Conservation (phyloP, 176 grass and related monocot species). For the Alopecurus myosuroides region DNA sequence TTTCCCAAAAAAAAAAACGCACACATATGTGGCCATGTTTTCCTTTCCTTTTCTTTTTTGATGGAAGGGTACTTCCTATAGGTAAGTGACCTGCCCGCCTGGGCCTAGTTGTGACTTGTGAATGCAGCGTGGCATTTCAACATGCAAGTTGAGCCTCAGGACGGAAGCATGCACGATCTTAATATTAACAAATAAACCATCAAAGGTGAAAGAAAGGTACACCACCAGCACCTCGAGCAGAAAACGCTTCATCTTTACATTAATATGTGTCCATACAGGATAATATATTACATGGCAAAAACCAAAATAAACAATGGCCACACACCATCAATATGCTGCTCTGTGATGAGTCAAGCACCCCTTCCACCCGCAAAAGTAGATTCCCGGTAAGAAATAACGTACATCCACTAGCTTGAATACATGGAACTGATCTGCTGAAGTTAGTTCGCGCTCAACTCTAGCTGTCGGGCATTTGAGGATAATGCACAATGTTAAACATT, state of each 20-base stretch:
- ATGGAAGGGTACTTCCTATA: too few species aligned
- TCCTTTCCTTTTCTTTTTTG: too few species aligned
- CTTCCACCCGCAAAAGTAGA: background rate
- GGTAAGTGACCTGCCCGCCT: too few species aligned
- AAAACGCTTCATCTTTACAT: background rate
- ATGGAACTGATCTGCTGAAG: background rate
- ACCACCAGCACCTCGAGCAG: background rate
- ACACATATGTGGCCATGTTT: too few species aligned
- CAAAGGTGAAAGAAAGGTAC: background rate
- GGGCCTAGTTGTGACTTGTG: too few species aligned
- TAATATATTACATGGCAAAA: background rate
- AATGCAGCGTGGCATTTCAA: too few species aligned
- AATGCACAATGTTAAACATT: background rate
- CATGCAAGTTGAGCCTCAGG: too few species aligned
- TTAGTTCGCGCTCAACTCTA: constrained; percentile 1
- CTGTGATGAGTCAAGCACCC: background rate
- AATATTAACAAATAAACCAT: background rate
- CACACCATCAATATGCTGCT: background rate
- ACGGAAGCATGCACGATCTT: too few species aligned
- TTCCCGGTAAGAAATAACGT: background rate
- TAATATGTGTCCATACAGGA: constrained; percentile 11
- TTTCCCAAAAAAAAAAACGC: too few species aligned
- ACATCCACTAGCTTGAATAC: background rate
- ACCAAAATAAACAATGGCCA: background rate
- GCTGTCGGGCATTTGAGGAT: background rate